Base-by-base conservation (phyloP, 2,329 filamentous ascomycete genomes). In the Pseudohalonectria lignicola region DNA sequence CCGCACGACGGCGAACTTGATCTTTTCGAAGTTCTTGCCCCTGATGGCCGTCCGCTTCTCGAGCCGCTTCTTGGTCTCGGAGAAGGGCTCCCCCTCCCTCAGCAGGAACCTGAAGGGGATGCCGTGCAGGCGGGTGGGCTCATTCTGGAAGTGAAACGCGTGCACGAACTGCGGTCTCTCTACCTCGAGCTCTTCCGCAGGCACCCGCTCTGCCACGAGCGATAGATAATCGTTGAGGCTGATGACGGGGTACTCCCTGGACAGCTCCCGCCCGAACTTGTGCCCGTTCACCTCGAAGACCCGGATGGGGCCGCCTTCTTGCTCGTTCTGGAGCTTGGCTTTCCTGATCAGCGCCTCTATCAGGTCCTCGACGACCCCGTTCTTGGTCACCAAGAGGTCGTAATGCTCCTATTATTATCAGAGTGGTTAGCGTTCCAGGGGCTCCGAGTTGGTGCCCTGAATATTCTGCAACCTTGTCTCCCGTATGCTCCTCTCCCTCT, bases 21-120 rank as follows among this genome's bases (percentile, higher is more conserved):
- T 92, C 69, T 96, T 96, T 60, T 98, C 90, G 49, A 98, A 88
- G 47, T 86, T 86, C 69, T 98, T 98, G 59, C 92, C 93, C 62
- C 95, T 95, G 63, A 98, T 80, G 19, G 88, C 88, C 1, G 86
- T 94, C 42, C 90, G 74, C 59, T 88, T 90, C 49, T 92, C 88
- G 4, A 98, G 67, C n/a, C 92, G 79, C 62, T 94, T 86, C 65
- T 90, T 95, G 31, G 88, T 95, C 25, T 96, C 86, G 41, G 77
- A 79, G 61, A 98, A 96, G 29, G 71, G 69, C 58, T 98, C 92
- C 39, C 79, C 84, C 77, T 86, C 79, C 48, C 87, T 81, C 30
- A 96, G 60, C 39, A 92, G 65, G 56, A 98, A 94, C 49, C 81
- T 82, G 69, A 98, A 98, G 0, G 92, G 92, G 32, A 94, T 74